Evolutionary conservation across 331 rosid species (phyloP).

Genomic region (Quercus phellos): DNA sequence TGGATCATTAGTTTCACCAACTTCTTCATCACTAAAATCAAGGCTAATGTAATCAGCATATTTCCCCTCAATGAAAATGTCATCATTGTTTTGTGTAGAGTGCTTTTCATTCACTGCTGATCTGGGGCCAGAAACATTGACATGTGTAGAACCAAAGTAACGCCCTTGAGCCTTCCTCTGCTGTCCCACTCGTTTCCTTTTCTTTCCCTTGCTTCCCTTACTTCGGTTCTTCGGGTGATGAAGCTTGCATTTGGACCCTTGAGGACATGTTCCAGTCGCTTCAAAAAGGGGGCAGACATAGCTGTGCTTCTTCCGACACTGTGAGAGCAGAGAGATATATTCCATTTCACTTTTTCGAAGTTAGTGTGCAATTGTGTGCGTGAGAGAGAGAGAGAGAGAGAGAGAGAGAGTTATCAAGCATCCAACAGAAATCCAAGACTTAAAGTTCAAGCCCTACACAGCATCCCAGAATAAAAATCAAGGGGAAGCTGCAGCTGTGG

Average conservation of each 20-base stretch:
- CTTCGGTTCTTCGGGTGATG: constrained; percentile 68
- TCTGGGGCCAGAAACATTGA: constrained; percentile 30
- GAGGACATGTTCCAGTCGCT: constrained; percentile 73
- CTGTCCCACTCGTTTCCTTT: constrained; percentile 58
- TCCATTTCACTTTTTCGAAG: constrained; percentile 23
- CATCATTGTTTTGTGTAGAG: constrained; percentile 13
- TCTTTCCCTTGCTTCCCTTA: constrained; percentile 64
- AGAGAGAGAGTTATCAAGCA: neutral
- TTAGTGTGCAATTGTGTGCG: constrained; percentile 22
- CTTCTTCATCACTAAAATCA: constrained; percentile 39
- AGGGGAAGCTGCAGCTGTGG: neutral
- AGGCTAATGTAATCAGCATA: constrained; percentile 52
- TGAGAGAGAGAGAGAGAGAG: neutral
- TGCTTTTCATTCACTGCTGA: constrained; percentile 24
- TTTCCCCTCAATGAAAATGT: constrained; percentile 24
- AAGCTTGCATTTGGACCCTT: constrained; percentile 78
- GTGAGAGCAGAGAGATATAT: constrained; percentile 26
- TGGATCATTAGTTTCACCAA: constrained; percentile 28
- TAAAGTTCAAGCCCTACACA: neutral
- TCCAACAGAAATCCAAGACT: constrained; percentile 1
- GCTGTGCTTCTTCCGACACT: constrained; percentile 98
- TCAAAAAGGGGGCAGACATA: constrained; percentile 76
- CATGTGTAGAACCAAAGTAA: constrained; percentile 52
- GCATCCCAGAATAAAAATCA: neutral
- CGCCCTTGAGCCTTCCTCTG: constrained; percentile 51